Evolutionary conservation across 2,329 filamentous ascomycete species (phyloP), one percentile per base, ranked within the genome.

Genomic region (Microcera coccophila): DNA sequence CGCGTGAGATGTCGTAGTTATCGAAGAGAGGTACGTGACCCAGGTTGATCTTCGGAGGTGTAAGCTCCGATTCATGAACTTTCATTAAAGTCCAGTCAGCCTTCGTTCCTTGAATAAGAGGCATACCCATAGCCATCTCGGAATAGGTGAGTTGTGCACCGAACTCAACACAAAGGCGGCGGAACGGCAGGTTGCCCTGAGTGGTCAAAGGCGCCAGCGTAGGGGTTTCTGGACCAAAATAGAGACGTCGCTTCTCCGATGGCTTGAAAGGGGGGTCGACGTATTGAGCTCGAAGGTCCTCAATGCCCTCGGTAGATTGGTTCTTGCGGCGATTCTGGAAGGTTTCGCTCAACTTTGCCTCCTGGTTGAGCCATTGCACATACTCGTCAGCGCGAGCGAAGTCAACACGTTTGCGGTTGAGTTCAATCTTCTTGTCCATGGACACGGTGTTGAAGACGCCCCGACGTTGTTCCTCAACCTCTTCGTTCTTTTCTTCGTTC

Each of bases 121-220:
- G 90, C 65, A 95, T 72, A 20, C 88, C 84, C 78, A 98, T 87
- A 4, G 91, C 93, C 93, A 98, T 98, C 67, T 98, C 93, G 0
- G 91, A 97, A 72, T 95, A 98, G 0, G 93, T 98, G 37, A 95
- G 75, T 61, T 96, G 86, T 20, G 90, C 90, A 26, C 93, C 93
- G 18, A 97, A 77, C 42, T 90, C 85, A 11, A 89, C 84, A 60
- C 90, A 96, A 21, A 98, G 79, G 38, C 93, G 81, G 43, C 93
- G 84, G 72, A 95, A 98, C 1, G 93, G 93, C 36, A 97, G 75
- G 59, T 98, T 98, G 35, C 93, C 93, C 68, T 97, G 93, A 0
- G 93, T 98, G 1, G 93, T 98, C 37, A 98, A 75, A 26, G 93
- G 93, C 4, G 93, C 93, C n/a, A 98, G 73, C 10, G 90, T 81